Conservation (phyloP, 331 rosid genomes). For the Malus hybrid region DNA sequence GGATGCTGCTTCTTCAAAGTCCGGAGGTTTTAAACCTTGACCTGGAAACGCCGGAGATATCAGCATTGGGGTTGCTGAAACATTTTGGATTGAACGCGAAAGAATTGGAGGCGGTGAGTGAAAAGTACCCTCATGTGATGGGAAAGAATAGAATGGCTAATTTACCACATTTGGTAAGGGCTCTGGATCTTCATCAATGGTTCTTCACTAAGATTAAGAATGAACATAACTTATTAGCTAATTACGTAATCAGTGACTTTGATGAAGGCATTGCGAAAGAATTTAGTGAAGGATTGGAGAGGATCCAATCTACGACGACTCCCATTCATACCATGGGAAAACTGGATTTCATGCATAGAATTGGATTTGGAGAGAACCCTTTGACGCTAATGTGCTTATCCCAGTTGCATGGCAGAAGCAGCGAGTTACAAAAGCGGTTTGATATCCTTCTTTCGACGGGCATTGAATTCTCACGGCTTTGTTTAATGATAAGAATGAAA, state of each 20-base stretch:
- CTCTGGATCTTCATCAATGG: slow-evolving; percentile 71
- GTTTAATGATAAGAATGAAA: slow-evolving; percentile 28
- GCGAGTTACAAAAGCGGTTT: slow-evolving; percentile 45
- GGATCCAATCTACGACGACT: slow-evolving; percentile 26
- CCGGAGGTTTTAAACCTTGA: slow-evolving; percentile 50
- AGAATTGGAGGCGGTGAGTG: slow-evolving; percentile 22
- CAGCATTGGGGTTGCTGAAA: slow-evolving; percentile 49
- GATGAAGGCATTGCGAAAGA: slow-evolving; percentile 29
- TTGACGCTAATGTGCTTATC: slow-evolving; percentile 33
- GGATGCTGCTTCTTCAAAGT: slow-evolving; percentile 36
- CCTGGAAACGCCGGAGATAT: slow-evolving; percentile 34
- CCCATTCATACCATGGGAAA: slow-evolving; percentile 39
- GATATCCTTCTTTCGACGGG: slow-evolving; percentile 52
- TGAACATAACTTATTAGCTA: slow-evolving; percentile 38
- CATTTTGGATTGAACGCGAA: slow-evolving; percentile 46
- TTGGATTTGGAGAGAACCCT: slow-evolving; percentile 78
- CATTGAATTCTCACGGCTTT: slow-evolving; percentile 46
- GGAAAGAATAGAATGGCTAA: slow-evolving; percentile 60
- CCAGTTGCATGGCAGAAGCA: slow-evolving; percentile 44
- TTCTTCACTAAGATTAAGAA: slow-evolving; percentile 45
- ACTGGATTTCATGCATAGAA: slow-evolving; percentile 50
- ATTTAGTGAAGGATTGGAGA: slow-evolving; percentile 33
- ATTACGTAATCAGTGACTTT: slow-evolving; percentile 24
- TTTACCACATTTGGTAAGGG: slow-evolving; percentile 68
- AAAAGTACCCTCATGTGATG: slow-evolving; percentile 38